Conservation (phyloP, 2,329 filamentous ascomycete species). For the Aureobasidium sp. region DNA sequence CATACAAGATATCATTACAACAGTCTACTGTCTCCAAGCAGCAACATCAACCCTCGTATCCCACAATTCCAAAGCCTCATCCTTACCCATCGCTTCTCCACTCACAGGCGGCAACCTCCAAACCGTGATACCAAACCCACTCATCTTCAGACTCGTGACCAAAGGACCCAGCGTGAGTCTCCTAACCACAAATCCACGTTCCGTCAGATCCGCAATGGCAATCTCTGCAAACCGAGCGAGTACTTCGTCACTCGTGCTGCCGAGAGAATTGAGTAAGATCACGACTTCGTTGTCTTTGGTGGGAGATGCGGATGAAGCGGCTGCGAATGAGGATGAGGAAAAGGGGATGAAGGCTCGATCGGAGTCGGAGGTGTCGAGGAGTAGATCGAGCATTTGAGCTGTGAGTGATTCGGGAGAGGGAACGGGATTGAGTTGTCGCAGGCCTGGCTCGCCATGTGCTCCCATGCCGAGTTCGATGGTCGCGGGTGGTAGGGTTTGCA, state of each 20-base stretch:
- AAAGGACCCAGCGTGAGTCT: slow-evolving; percentile 27
- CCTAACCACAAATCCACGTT: slow-evolving; percentile 25
- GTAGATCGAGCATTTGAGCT: slow-evolving; percentile 28
- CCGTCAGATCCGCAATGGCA: slow-evolving; percentile 23
- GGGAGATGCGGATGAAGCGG: slow-evolving; percentile 11
- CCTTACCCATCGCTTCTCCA: slow-evolving; percentile 21
- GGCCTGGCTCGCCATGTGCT: slow-evolving; percentile 57
- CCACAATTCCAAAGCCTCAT: slow-evolving; percentile 26
- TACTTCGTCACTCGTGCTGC: slow-evolving; percentile 29
- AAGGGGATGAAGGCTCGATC: slow-evolving; percentile 31
- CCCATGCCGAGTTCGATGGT: slow-evolving; percentile 58
- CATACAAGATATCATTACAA: too few species aligned
- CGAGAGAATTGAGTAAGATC: slow-evolving; percentile 28
- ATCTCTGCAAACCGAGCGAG: slow-evolving; percentile 29
- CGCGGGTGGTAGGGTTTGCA: slow-evolving; percentile 43
- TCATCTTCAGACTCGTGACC: slow-evolving; percentile 31
- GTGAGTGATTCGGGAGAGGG: slow-evolving; percentile 26
- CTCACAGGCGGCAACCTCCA: slow-evolving; percentile 26
- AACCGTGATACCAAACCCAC: slow-evolving; percentile 30
- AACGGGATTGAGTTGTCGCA: slow-evolving; percentile 46
- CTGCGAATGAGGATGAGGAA: slow-evolving; percentile 21
- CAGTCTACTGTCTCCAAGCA: slow-evolving; percentile 26
- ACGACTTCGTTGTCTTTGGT: slow-evolving; percentile 25
- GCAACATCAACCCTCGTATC: slow-evolving; percentile 28
- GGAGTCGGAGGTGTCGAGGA: slow-evolving; percentile 25